phyloP scores from a whole-genome alignment of 2,329 filamentous ascomycete genomes.

The Paramyrothecium roridum region DNA sequence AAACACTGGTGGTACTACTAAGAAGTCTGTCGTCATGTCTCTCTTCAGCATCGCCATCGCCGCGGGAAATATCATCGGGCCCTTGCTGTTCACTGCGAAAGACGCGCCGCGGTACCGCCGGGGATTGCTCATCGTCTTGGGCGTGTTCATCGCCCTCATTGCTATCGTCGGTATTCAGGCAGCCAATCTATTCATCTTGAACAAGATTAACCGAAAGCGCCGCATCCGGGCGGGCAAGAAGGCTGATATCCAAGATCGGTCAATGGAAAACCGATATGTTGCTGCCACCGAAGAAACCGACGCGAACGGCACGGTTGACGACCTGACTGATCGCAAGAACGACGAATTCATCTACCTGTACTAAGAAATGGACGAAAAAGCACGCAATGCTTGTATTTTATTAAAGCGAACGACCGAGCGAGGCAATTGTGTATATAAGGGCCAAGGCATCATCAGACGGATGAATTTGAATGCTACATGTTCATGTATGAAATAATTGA shows the following conservation, averaged over 20 bases:
- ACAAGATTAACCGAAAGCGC: conserved; percentile 51
- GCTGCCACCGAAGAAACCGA: conserved; percentile 9
- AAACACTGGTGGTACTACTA: conserved; percentile 66
- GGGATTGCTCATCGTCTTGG: conserved; percentile 53
- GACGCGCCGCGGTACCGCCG: conserved; percentile 58
- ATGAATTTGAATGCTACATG: too few relatives aligned
- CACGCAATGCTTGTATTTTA: too few relatives aligned
- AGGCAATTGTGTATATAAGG: too few relatives aligned
- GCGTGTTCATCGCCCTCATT: conserved; percentile 50
- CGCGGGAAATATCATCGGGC: conserved; percentile 65
- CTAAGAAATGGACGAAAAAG: conserved; percentile 18
- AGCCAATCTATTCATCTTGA: conserved; percentile 51
- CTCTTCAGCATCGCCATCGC: conserved; percentile 61
- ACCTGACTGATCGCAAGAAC: conserved; percentile 63
- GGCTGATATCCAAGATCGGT: conserved; percentile 55
- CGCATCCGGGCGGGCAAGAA: conserved; percentile 59
- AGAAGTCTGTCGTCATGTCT: conserved; percentile 62
- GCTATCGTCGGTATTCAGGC: conserved; percentile 51
- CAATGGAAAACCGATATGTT: conserved; percentile 54
- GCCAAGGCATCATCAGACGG: too few relatives aligned
- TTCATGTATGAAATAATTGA: too few relatives aligned
- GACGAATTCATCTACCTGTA: conserved; percentile 67
- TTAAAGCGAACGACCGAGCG: too few relatives aligned
- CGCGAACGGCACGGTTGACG: conserved; percentile 47
- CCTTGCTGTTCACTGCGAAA: conserved; percentile 54